Evolutionary conservation across 305 asterid genomes (phyloP).

Genomic region (Withania somnifera): DNA sequence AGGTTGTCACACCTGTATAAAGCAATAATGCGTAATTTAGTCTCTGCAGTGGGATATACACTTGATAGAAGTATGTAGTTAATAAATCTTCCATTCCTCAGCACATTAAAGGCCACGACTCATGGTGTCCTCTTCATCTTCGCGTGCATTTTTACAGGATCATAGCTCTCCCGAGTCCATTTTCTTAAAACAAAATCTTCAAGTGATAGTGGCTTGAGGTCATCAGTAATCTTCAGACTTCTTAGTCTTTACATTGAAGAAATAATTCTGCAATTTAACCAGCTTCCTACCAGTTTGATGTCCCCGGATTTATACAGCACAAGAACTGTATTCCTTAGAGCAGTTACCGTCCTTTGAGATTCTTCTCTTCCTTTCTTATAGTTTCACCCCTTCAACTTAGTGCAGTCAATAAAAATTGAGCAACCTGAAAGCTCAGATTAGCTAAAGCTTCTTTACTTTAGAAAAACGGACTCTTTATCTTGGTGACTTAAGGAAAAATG

Average conservation of each 20-base stretch:
- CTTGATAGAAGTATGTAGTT: background rate
- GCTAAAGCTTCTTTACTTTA: background rate
- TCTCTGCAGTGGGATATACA: background rate
- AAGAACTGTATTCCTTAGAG: background rate
- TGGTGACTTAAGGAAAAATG: background rate
- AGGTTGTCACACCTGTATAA: background rate
- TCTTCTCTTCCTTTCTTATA: background rate
- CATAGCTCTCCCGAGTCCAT: background rate
- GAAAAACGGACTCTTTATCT: background rate
- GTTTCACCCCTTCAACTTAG: background rate
- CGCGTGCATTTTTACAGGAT: background rate
- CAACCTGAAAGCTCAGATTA: background rate
- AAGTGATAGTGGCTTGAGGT: background rate
- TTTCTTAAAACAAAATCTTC: background rate
- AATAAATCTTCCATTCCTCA: background rate
- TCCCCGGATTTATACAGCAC: background rate
- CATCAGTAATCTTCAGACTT: background rate
- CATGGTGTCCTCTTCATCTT: background rate
- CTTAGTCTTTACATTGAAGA: background rate
- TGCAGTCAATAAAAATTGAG: background rate
- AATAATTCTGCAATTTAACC: background rate
- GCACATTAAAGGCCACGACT: background rate
- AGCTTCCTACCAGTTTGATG: background rate
- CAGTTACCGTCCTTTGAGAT: background rate
- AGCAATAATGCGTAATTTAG: background rate